A percentile compares a stretch with the other conserved stretches of the same genome.
These are phyloP conservation scores for Cercospora janseana DNA, from an alignment of 2,329 filamentous ascomycete species.

Conservation along the genomic window DNA sequence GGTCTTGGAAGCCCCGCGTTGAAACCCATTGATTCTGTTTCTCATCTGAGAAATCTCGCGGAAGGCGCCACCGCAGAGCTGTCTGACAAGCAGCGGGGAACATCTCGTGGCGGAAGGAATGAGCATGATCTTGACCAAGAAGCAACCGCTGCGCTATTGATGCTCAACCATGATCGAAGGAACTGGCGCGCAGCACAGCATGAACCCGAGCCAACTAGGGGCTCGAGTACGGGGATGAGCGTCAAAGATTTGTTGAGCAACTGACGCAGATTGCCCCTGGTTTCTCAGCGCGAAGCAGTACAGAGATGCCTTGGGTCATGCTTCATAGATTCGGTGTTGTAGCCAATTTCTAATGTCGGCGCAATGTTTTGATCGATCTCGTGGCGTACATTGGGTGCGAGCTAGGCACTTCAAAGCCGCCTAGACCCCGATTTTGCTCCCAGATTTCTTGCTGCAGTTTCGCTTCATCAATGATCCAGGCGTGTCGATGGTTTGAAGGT, in stretches of 20 bases:
- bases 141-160: constrained; percentile 79
- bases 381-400: too few relatives aligned
- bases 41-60: constrained; percentile 30
- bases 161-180: constrained; percentile 74
- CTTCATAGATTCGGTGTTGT: too few relatives aligned
- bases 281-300: neutral
- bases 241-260: constrained; percentile 48
- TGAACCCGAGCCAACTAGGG: constrained; percentile 16
- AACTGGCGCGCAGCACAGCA: constrained; percentile 38
- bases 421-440: too few relatives aligned
- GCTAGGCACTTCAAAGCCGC: too few relatives aligned
- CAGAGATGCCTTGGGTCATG: constrained; percentile 1
- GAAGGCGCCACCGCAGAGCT: constrained; percentile 32
- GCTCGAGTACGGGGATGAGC: constrained; percentile 41
- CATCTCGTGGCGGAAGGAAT: constrained; percentile 22
- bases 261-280: constrained; percentile 15
- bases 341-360: too few relatives aligned
- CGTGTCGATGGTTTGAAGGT: too few relatives aligned
- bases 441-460: too few relatives aligned
- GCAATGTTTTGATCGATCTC: too few relatives aligned
- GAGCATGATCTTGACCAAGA: constrained; percentile 58
- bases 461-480: too few relatives aligned
- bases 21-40: constrained; percentile 53
- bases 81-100: constrained; percentile 27
- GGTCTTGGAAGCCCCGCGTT: constrained; percentile 46